Evolutionary conservation across 148 eudicot species (phyloP), one percentile per base, ranked within the genome.

Genomic region (Nyssa sinensis): DNA sequence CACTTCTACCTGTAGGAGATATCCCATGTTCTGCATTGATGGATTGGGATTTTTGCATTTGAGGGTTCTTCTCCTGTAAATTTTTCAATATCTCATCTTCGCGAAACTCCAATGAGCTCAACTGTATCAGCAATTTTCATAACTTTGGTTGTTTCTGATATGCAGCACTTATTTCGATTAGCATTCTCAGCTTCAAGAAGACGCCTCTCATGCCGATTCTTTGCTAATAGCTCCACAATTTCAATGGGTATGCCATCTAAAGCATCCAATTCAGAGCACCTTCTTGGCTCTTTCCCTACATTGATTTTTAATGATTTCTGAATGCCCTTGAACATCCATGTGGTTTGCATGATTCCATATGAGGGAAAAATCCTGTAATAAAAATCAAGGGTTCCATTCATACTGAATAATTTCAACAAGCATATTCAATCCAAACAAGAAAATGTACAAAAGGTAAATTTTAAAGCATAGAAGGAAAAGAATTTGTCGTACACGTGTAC

Each of bases 191-290:
- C 55, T 31, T 77, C 80, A 33, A 70, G 37, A 53, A 35, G 61
- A 53, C 39, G 70, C 62, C 75, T 64, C 64, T 77, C 75, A 49
- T 77, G 75, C 29, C 70, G 49, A 24, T 55, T 64, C 75, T 70
- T 70, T 24, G 80, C 75, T 35, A 77, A 49, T 61, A 77, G 75
- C 64, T 70, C 80, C 75, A 77, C 75, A 64, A 77, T 77, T 71
- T 77, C 75, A 19, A 76, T 41, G 30, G 74, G 72, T 47, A 76
- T 29, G 33, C 51, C 79, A 69, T 62, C n/a, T n/a, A n/a, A n/a
- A n/a, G n/a, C 37, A 60, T 77, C 74, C 47, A 35, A 61, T 76
- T 69, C 74, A 32, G 44, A 25, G n/a, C 49, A 35, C 47, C 68
- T 61, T 47, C 32, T 47, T 10, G 3, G 53, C 53, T 30, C 62